Percentiles rank a stretch among this genome's conserved stretches.
Evolutionary conservation across 805 yeast species (phyloP).

Genomic region (Barnettozyma vustinii): DNA sequence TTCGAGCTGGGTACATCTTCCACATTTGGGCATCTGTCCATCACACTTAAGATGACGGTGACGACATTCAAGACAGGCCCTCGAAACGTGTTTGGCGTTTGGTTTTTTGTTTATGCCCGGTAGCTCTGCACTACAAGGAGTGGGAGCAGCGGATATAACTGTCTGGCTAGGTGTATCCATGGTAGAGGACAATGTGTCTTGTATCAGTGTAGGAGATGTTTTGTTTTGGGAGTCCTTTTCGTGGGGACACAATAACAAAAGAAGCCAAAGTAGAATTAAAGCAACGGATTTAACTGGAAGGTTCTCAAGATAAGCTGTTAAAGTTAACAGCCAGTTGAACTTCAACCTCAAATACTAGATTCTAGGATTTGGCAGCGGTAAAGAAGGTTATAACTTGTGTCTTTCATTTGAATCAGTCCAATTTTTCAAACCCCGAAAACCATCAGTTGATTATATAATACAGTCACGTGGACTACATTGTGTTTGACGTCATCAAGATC

Average conservation of each 20-base stretch:
- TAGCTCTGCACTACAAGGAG: background rate
- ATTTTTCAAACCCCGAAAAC: conserved; percentile 3
- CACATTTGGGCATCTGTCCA: conserved; percentile 41
- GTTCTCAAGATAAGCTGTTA: background rate
- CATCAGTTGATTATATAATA: too few relatives aligned
- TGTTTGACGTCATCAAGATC: too few relatives aligned
- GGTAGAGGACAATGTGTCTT: background rate
- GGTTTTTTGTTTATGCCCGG: conserved; percentile 6
- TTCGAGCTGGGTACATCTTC: conserved; percentile 31
- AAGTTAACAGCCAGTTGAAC: background rate
- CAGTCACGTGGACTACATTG: background rate
- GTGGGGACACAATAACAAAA: background rate
- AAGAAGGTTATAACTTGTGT: too few relatives aligned
- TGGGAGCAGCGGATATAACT: background rate
- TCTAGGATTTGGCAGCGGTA: background rate
- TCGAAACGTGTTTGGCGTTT: conserved; percentile 35
- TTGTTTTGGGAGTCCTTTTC: background rate
- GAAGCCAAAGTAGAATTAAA: background rate
- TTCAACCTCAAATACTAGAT: background rate
- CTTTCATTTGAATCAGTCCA: background rate
- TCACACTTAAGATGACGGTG: conserved; percentile 47
- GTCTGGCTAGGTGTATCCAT: background rate
- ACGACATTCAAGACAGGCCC: conserved; percentile 49
- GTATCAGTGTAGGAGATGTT: background rate
- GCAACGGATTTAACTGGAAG: background rate